Base-by-base conservation (phyloP, 306 rosid genomes). In the Canavalia gladiata region DNA sequence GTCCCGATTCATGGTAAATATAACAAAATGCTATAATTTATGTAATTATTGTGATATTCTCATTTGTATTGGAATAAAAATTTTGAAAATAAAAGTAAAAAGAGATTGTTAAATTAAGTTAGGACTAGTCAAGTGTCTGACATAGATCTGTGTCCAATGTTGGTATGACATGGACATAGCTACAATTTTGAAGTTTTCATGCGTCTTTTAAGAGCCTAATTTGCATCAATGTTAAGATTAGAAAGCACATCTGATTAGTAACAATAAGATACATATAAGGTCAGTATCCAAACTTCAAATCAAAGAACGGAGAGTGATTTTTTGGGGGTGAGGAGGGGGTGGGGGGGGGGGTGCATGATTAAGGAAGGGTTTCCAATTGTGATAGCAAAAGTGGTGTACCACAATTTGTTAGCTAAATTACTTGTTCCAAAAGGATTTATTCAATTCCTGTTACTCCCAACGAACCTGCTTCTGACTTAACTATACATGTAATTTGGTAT, bases 351-450 rank as follows among this genome's bases (percentile, higher is more conserved):
- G 47, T 31, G 60, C 41, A 13, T 10, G 57, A 46, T 42, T 39
- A 50, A 50, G 59, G 82, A 60, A 39, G 76, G 47, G 65, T 76
- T 29, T 58, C 65, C 72, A 58, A 30, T 54, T 56, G 46, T 37
- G 18, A 45, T 72, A 83, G 72, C 34, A 41, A 55, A 63, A 73
- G 13, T 7, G 34, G 50, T 56, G 35, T 34, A 35, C 31, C 8
- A 50, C 10, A 63, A 58, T 41, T 78, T 57, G 30, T 58, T 79
- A 73, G 46, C 51, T 43, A 25, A 52, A 12, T 25, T 45, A 28
- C 71, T 78, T 49, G 45, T 50, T 60, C 37, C 67, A 57, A 58
- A 49, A 75, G 41, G 81, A 75, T 57, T 41, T 68, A 25, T 76
- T 58, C 30, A 68, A 13, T 70, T 72, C 67, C 12, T 39, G 39